phyloP scores from a whole-genome alignment of 306 rosid species.

The Prunus fruticosa region DNA sequence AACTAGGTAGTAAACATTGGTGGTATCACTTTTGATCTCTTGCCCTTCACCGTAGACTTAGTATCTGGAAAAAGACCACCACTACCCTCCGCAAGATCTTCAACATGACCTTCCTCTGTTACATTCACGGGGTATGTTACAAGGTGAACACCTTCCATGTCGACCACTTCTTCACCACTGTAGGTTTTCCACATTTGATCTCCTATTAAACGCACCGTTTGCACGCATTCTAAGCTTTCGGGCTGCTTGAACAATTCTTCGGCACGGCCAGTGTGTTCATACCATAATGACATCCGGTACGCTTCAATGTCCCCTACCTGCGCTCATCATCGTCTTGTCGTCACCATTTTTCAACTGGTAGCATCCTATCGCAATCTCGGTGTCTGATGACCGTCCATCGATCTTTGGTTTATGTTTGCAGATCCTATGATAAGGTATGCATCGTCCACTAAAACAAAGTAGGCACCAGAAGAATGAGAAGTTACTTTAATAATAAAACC shows the following conservation, averaged over 20 bases:
- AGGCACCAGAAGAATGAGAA: conserved; percentile 1
- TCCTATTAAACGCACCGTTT: conserved; percentile 38
- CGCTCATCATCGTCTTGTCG: conserved; percentile 7
- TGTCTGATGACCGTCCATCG: conserved; percentile 90
- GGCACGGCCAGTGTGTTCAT: conserved; percentile 61
- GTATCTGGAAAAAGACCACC: conserved; percentile 75
- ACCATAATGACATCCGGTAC: conserved; percentile 79
- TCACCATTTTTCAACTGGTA: conserved; percentile 39
- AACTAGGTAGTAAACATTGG: conserved; percentile 60
- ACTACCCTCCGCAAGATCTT: conserved; percentile 30
- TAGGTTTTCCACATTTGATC: conserved; percentile 64
- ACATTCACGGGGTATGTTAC: conserved; percentile 60
- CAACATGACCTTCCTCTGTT: conserved; percentile 49
- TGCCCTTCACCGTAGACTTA: conserved; percentile 47
- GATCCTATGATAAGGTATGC: conserved; percentile 84
- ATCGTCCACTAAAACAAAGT: conserved; percentile 68
- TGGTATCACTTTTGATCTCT: conserved; percentile 52
- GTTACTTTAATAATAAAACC: not conserved
- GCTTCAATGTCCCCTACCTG: conserved; percentile 59
- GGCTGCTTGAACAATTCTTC: conserved; percentile 40
- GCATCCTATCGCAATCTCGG: conserved; percentile 89
- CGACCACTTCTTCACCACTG: conserved; percentile 48
- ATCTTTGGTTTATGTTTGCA: conserved; percentile 91
- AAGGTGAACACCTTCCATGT: conserved; percentile 82
- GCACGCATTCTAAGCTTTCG: conserved; percentile 39